phyloP scores from a whole-genome alignment of 139 green algal species.

The Marvania coccoides region DNA sequence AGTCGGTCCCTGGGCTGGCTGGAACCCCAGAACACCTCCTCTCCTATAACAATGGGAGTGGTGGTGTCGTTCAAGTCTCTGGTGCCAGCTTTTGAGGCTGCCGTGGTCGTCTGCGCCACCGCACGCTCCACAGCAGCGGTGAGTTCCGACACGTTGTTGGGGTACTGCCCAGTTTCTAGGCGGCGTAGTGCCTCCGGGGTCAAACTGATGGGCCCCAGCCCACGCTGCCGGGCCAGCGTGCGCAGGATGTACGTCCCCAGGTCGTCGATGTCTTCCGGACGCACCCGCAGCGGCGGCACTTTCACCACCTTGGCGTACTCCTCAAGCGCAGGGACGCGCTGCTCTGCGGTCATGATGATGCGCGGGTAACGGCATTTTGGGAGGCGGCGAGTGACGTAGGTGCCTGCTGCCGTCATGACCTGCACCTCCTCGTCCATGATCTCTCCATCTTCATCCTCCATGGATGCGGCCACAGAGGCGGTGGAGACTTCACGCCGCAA shows the following conservation, averaged over 20 bases:
- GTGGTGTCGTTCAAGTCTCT: too few relatives aligned
- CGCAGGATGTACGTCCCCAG: slow-evolving; percentile 44
- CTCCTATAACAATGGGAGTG: slow-evolving; percentile 15
- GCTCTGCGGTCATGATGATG: slow-evolving; percentile 42
- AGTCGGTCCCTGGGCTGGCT: slow-evolving; percentile 33
- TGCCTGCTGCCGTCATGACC: not conserved
- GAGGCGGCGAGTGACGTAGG: not conserved
- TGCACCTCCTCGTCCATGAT: not conserved
- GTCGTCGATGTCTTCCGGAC: slow-evolving; percentile 51
- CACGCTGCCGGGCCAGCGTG: slow-evolving; percentile 11
- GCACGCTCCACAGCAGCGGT: slow-evolving; percentile 48
- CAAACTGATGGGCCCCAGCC: slow-evolving; percentile 19
- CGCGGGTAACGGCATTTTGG: not conserved
- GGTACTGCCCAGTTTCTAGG: slow-evolving; percentile 55
- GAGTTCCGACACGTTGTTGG: slow-evolving; percentile 64
- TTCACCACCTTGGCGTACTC: slow-evolving; percentile 36
- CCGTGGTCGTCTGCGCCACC: slow-evolving; percentile 28
- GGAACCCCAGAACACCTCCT: slow-evolving; percentile 52
- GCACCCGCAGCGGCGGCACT: slow-evolving; percentile 64
- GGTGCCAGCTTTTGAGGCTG: not conserved
- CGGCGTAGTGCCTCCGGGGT: slow-evolving; percentile 45
- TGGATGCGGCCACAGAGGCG: not conserved
- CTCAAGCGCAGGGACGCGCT: slow-evolving; percentile 28
- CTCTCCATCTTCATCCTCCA: not conserved
- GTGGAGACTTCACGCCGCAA: not conserved